A percentile compares a stretch with the other conserved stretches of the same genome.
Evolutionary conservation across 2,329 filamentous ascomycete species (phyloP).

Genomic region (Verticillium albo-atrum): DNA sequence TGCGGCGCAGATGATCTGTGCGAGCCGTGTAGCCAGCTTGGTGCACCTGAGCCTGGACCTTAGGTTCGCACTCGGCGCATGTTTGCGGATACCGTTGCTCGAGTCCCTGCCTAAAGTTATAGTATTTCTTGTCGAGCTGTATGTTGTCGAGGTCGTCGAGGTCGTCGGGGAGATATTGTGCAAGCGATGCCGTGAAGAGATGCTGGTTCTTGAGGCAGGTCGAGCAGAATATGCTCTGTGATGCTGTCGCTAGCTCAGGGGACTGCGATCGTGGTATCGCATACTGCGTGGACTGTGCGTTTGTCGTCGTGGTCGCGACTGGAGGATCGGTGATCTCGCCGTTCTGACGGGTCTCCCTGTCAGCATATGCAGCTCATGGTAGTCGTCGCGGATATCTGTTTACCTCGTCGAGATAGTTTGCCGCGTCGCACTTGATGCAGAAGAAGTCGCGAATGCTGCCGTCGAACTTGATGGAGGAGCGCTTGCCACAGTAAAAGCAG

Average conservation of each 20-base stretch:
- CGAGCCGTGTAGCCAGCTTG: conserved; percentile 76
- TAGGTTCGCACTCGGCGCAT: conserved; percentile 74
- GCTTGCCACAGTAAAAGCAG: conserved; percentile 82
- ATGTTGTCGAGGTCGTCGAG: conserved; percentile 63
- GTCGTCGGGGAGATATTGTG: conserved; percentile 71
- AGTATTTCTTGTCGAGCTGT: conserved; percentile 64
- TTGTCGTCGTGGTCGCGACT: conserved; percentile 47
- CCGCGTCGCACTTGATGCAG: conserved; percentile 75
- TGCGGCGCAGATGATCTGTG: conserved; percentile 71
- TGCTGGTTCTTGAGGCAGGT: conserved; percentile 88
- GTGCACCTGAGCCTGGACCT: conserved; percentile 64
- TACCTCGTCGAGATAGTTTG: conserved; percentile 87
- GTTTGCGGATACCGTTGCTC: conserved; percentile 86
- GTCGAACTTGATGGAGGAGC: conserved; percentile 56
- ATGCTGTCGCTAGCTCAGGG: conserved; percentile 24
- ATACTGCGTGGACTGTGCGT: conserved; percentile 39
- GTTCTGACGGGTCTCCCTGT: conserved; percentile 46
- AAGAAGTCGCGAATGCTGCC: conserved; percentile 61
- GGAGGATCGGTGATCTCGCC: conserved; percentile 90
- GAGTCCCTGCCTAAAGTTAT: conserved; percentile 64
- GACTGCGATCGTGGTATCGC: conserved; percentile 36
- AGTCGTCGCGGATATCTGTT: conserved; percentile 10
- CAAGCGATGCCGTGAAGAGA: conserved; percentile 68
- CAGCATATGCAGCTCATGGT: background rate
- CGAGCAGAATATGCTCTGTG: conserved; percentile 57